Base-by-base conservation (phyloP, 2,329 filamentous ascomycete genomes). In the Arthrobotrys megalospora region DNA sequence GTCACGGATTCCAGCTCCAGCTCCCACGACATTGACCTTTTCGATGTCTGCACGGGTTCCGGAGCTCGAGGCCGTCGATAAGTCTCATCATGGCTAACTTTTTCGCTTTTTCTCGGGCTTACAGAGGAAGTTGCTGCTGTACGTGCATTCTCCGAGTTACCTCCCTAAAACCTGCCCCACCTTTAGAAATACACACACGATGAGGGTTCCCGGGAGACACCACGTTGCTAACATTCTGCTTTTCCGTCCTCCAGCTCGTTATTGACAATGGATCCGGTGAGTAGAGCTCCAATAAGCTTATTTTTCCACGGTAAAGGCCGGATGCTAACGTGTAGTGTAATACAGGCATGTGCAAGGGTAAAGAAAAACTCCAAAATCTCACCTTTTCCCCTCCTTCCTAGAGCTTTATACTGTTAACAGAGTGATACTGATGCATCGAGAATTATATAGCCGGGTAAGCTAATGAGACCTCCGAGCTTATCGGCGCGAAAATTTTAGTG, bases 321-420 rank as follows among this genome's bases (percentile, higher is more conserved):
- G 45, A 38, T 67, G 43, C 55, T 68, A 79, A 64, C 76, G 82
- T 82, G 80, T 81, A 82, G 78, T 84, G 81, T 87, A 98, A 95
- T 92, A 98, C 96, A 88, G 96, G 96, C 91, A 98, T 99, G 96
- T 99, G 96, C 90, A 99, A 99, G 91, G 96, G 96, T 92, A 96
- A 73, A 63, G 43, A 53, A 45, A 63, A 64, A 52, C 68, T 38
- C 36, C 60, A 7, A 6, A 52, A 24, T 36, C 66, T 38, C 50
- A n/a, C n/a, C 32, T 38, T 21, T 58, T 21, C 19, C 32, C 28
- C 16, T 21, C n/a, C 19, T 4, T 28, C 19, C n/a, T 53, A 47
- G 45, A 79, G 63, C 68, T 79, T 64, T 21, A 62, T 79, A 63
- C 64, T 73, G 55, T 72, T 68, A 21, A 73, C 64, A 65, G 55